These are phyloP conservation scores for Penicillium daleae DNA, from an alignment of 495 filamentous ascomycete genomes.

Conservation along the genomic window DNA sequence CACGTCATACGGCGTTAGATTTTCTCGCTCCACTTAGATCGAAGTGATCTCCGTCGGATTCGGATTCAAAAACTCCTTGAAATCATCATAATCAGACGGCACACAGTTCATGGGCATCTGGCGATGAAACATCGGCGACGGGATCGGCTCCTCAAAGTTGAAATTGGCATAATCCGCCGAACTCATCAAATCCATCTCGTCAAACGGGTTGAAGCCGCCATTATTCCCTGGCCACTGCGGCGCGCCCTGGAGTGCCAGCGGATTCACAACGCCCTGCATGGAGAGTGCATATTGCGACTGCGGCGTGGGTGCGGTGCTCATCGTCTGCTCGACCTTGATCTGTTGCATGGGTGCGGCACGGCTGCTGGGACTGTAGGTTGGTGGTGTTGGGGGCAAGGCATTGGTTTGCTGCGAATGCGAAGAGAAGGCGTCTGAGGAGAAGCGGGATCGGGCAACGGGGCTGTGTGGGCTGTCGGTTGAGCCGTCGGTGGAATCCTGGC, in stretches of 20 bases:
- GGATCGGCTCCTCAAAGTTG: slow-evolving; percentile 41
- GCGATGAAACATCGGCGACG: slow-evolving; percentile 47
- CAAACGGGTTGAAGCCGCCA: slow-evolving; percentile 37
- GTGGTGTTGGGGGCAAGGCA: slow-evolving; percentile 46
- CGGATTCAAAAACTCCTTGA: slow-evolving; percentile 50
- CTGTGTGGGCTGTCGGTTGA: slow-evolving; percentile 58
- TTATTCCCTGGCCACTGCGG: slow-evolving; percentile 34
- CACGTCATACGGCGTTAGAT: slow-evolving; percentile 41
- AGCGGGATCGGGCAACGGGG: slow-evolving; percentile 39
- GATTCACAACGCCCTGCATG: slow-evolving; percentile 47
- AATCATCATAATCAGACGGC: slow-evolving; percentile 47
- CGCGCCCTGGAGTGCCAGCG: slow-evolving; percentile 40
- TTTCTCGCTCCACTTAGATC: slow-evolving; percentile 23
- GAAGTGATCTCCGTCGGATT: slow-evolving; percentile 50
- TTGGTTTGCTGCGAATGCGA: slow-evolving; percentile 25
- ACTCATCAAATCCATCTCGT: slow-evolving; percentile 49
- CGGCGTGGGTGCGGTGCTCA: slow-evolving; percentile 22
- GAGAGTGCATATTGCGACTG: slow-evolving; percentile 30
- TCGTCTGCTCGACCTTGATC: slow-evolving; percentile 38
- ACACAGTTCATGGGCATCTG: slow-evolving; percentile 46
- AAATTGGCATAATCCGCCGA: slow-evolving; percentile 39
- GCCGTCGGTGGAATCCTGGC: slow-evolving; percentile 56
- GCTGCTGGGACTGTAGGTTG: slow-evolving; percentile 40
- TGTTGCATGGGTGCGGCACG: slow-evolving; percentile 21
- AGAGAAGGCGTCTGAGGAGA: slow-evolving; percentile 42